Conservation (phyloP, 306 rosid genomes). For the Fragaria vesca region DNA sequence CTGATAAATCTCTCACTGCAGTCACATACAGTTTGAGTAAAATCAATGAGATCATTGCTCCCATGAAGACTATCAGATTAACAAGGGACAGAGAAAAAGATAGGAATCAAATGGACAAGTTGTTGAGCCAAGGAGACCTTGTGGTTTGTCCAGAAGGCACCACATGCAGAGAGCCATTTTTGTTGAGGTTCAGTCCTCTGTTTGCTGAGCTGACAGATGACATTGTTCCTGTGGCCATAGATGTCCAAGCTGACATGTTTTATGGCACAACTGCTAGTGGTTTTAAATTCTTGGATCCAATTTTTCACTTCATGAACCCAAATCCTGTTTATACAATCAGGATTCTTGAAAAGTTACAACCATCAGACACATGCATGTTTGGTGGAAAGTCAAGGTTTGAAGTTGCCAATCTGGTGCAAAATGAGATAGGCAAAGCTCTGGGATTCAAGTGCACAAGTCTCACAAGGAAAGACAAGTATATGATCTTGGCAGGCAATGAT, state of each 20-base stretch:
- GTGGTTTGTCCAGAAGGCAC: conserved; percentile 87
- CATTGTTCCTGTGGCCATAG: conserved; percentile 63
- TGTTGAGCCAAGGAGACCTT: conserved; percentile 45
- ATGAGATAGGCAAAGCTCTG: conserved; percentile 46
- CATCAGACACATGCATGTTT: conserved; percentile 29
- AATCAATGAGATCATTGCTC: conserved; percentile 47
- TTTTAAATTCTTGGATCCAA: conserved; percentile 47
- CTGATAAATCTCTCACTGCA: conserved; percentile 39
- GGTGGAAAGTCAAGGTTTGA: conserved; percentile 53
- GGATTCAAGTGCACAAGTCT: conserved; percentile 58
- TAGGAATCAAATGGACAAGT: conserved; percentile 36
- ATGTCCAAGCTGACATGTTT: conserved; percentile 51
- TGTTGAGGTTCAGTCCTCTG: conserved; percentile 70
- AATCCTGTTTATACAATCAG: conserved; percentile 29
- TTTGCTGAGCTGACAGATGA: conserved; percentile 62
- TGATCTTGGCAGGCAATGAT: conserved; percentile 57
- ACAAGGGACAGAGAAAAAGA: conserved; percentile 55
- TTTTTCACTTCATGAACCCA: conserved; percentile 53
- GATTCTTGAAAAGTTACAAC: conserved; percentile 37
- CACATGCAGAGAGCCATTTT: conserved; percentile 73
- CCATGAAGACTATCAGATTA: conserved; percentile 48
- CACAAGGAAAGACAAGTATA: conserved; percentile 64
- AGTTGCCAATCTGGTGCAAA: conserved; percentile 68
- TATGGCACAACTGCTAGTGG: conserved; percentile 73
- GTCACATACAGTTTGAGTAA: conserved; percentile 66